Evolutionary conservation across 2,329 filamentous ascomycete genomes (phyloP), one percentile per base, ranked within the genome.

Genomic region (Sporothrix mexicana): DNA sequence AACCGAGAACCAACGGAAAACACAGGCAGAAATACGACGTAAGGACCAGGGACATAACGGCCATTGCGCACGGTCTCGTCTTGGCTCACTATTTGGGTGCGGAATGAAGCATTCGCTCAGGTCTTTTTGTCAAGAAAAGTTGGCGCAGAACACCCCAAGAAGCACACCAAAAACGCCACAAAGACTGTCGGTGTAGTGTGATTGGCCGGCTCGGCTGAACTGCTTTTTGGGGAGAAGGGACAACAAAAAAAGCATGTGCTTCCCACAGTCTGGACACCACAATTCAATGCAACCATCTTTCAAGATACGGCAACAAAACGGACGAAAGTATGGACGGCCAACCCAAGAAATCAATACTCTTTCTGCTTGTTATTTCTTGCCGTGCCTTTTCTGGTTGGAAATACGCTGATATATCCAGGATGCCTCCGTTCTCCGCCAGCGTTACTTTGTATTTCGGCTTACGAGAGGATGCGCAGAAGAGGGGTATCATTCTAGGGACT

Each of bases 181-280:
- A n/a, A 36, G 30, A 47, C 17, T 53, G 47, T 53, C 55, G 25
- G 57, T 71, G 69, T 71, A 71, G 69, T 71, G 23, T 57, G 15
- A 70, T 70, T 70, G 69, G 69, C 55, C 55, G 69, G 69, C 12
- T 17, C 6, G 47, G 69, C 55, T 43, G 55, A 45, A 15, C 17
- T 15, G 30, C 30, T 36, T 36, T 36, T 36, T 36, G 30, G 30
- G 30, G 30, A 30, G 30, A 36, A 36, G 3, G 7, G 2, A 36
- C 30, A 36, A 36, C 30, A 36, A 36, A 70, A 47, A 59, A 70
- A 70, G 51, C 53, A 59, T 70, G 68, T 70, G 53, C 68, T 59
- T 70, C 30, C 2, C 30, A 36, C 7, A 36, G 15, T 23, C 23
- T n/a, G n/a, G 2, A 13, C n/a, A 25, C n/a, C 61, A 66, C 43